Base-by-base conservation (phyloP, 1,284 basidiomycete species). In the Cutaneotrichosporon sp. region DNA sequence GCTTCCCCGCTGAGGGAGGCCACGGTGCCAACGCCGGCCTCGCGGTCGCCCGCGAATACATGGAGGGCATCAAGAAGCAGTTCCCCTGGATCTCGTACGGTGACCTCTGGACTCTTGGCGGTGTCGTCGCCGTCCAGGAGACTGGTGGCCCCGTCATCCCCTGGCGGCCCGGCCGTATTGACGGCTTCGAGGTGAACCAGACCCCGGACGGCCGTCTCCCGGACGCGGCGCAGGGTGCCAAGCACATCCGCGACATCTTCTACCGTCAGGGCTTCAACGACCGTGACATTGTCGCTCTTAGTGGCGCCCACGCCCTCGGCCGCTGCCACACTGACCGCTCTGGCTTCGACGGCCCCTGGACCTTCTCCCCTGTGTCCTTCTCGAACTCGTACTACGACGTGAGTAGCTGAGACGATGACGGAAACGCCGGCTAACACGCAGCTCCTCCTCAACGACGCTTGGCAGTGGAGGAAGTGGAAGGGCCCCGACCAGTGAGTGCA, bases 231-330 rank as follows among this genome's bases (percentile, higher is more conserved):
- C 89, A 91, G 80, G 94, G 90, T 56, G 82, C 87, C 63, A 88
- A 92, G 77, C 96, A 99, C 80, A 82, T 98, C 65, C 87, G 96
- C 31, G 71, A 89, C 86, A 90, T 97, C 79, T 96, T 96, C 83
- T 88, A 91, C 82, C 90, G 92, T 72, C 93, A 94, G 91, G 92
- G 91, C 62, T 95, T 97, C 85, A 92, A 96, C 80, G 96, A 98
- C 83, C 92, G 94, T 81, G 93, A 95, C 82, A 95, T 95, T 62
- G 95, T 97, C 63, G 94, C 95, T 60, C 89, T 99, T 70, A 87
- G 87, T 38, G 96, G 96, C 72, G 95, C 92, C 52, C 96, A 99
- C 79, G 93, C 93, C 67, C 87, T 98, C 57, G 95, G 95, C 51
- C 90, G 96, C 77, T 96, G 93, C 85, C 96, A 98, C 84, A 70